Percentiles rank a stretch among this genome's conserved stretches.
phyloP scores from a whole-genome alignment of 345 rosid genomes.

The Brassica juncea region DNA sequence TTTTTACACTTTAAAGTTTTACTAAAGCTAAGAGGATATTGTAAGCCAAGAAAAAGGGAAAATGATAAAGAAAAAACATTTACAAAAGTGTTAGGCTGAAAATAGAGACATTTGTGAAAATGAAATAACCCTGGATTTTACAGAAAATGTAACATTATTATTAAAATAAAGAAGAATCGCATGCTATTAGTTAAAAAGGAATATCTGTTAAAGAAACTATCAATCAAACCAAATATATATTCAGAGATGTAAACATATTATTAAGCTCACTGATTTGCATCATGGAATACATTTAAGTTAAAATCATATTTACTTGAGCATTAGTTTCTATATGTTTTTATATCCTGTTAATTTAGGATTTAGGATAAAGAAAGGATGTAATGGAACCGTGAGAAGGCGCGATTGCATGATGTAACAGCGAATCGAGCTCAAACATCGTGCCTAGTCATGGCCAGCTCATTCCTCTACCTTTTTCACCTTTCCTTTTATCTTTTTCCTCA shows the following conservation, averaged over 20 bases:
- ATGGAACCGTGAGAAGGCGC: constrained; percentile 16
- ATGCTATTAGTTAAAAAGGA: background rate
- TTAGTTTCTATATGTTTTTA: background rate
- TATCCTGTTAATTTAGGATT: background rate
- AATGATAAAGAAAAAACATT: background rate
- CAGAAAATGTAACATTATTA: background rate
- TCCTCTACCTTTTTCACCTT: constrained; percentile 1
- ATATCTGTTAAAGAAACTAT: background rate
- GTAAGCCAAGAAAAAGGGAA: constrained; percentile 3
- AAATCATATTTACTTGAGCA: background rate
- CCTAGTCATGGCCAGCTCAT: constrained; percentile 30
- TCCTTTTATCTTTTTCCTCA: background rate
- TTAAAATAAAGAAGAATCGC: background rate
- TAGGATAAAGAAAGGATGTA: background rate
- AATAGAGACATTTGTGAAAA: constrained; percentile 26
- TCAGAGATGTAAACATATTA: background rate
- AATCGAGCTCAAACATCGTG: constrained; percentile 22
- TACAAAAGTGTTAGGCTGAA: constrained; percentile 18
- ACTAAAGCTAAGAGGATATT: constrained; percentile 12
- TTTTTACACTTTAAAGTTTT: background rate
- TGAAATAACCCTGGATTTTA: constrained; percentile 5
- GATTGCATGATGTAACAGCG: constrained; percentile 17
- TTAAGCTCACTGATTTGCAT: background rate
- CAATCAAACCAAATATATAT: background rate
- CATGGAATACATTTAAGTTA: background rate